Evolutionary conservation across 2,329 filamentous ascomycete genomes (phyloP), one percentile per base, ranked within the genome.

Genomic region (Huntiella decipiens): DNA sequence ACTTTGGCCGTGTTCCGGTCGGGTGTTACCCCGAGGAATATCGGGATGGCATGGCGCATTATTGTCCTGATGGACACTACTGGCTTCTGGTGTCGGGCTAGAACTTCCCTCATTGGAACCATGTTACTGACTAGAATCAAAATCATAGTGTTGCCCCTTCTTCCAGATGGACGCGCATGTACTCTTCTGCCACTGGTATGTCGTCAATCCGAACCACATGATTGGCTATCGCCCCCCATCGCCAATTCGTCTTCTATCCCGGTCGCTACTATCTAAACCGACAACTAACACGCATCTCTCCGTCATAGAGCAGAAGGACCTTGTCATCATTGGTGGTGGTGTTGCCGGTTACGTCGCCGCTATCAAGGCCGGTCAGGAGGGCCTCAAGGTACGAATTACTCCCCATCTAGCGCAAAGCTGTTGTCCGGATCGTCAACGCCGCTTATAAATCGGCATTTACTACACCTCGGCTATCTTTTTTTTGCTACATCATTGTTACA

Each of bases 301-400:
- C 33, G 16, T n/a, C 43, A 28, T 41, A 85, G 85, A 87, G 64
- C 85, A 95, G 64, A 92, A 94, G 66, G 91, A 98, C 64, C 73
- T 98, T 47, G 81, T 98, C 60, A 87, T 98, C 66, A 94, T 98
- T 60, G 91, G 91, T 59, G 91, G 91, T 63, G 91, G 91, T 68
- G 91, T 96, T 58, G 91, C 88, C 56, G 91, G 91, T 61, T 98
- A 98, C 68, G 91, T 98, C 58, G 88, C 91, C 54, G 91, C 91
- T 57, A 98, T 98, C 72, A 98, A 96, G 71, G 91, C 91, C 58
- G 91, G 87, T 50, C 91, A 98, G 66, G 85, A 93, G 62, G 91
- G 91, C 58, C 65, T 98, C 63, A 96, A 95, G 78, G 87, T 92
- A 68, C 51, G 62, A 12, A 12, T 11, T 3, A 34, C 8, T 16